Conservation (phyloP, 2,329 filamentous ascomycete species). For the Verticillium isaacii region DNA sequence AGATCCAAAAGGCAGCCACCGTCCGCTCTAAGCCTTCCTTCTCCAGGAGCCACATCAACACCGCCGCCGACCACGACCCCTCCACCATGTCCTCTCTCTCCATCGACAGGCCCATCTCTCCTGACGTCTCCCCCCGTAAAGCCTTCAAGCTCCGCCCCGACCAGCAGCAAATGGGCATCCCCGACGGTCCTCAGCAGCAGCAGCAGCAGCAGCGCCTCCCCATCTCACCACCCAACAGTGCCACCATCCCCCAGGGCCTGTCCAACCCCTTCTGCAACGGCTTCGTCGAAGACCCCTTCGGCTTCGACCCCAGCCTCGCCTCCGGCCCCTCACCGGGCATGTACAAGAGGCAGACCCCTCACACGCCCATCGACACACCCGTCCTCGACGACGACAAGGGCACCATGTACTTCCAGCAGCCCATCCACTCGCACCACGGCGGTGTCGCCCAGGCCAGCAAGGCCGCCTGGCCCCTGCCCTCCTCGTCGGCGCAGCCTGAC, state of each 20-base stretch:
- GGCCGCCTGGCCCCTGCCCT: constrained; percentile 17
- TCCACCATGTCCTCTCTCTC: constrained; percentile 12
- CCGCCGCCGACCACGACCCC: constrained; percentile 22
- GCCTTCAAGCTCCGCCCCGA: constrained; percentile 25
- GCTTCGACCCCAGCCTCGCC: constrained; percentile 19
- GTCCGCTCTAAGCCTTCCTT: constrained; percentile 19
- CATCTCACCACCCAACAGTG: constrained; percentile 17
- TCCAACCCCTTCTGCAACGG: constrained; percentile 28
- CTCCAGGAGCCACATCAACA: constrained; percentile 20
- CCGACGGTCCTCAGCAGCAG: constrained; percentile 5
- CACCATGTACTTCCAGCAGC: constrained; percentile 20
- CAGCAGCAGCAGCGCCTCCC: constrained; percentile 15
- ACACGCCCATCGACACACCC: constrained; percentile 34
- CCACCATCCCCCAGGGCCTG: constrained; percentile 17
- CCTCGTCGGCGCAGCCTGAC: constrained; percentile 8
- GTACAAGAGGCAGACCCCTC: constrained; percentile 24
- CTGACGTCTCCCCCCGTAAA: constrained; percentile 20
- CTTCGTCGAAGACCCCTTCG: constrained; percentile 33
- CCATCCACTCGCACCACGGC: constrained; percentile 12
- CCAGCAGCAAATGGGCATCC: constrained; percentile 5
- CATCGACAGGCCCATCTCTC: constrained; percentile 10
- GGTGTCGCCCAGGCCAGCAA: constrained; percentile 14
- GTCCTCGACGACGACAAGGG: constrained; percentile 22
- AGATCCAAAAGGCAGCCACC: constrained; percentile 32
- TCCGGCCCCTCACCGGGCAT: constrained; percentile 18